These are phyloP conservation scores for Paratinospora sagittata DNA, from an alignment of 164 flowering plant species.

Conservation along the genomic window DNA sequence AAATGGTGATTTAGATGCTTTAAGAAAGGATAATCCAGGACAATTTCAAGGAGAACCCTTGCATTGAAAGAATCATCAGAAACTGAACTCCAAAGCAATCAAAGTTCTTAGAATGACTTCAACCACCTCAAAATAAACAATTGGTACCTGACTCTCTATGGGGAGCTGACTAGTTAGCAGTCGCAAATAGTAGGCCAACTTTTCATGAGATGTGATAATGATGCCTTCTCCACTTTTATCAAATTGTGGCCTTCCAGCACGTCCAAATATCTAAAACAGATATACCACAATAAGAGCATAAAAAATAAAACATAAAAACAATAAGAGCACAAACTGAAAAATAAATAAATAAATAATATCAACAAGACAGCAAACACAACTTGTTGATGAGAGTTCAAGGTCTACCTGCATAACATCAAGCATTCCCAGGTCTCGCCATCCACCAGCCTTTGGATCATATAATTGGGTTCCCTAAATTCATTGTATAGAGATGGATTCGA, in stretches of 20 bases:
- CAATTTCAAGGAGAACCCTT: too few relatives aligned
- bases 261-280: constrained; percentile 77
- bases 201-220: constrained; percentile 91
- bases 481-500: constrained; percentile 9
- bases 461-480: constrained; percentile 84
- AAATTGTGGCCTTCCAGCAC: constrained; percentile 99
- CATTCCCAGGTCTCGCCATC: constrained; percentile 98
- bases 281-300: not conserved
- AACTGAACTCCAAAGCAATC: not conserved
- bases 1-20: too few relatives aligned
- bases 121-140: not conserved
- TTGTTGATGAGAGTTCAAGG: not conserved
- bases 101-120: not conserved
- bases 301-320: not conserved
- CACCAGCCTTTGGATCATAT: constrained; percentile 99
- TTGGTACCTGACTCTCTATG: constrained; percentile 93
- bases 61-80: not conserved
- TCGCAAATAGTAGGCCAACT: constrained; percentile 83
- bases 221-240: constrained; percentile 99
- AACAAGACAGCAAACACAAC: not conserved
- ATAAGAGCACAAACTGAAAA: not conserved
- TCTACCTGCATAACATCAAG: constrained; percentile 99
- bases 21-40: too few relatives aligned
- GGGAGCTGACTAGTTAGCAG: constrained; percentile 94
- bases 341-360: not conserved